Conservation (phyloP, 2,329 filamentous ascomycete species). For the Zalaria obscura region DNA sequence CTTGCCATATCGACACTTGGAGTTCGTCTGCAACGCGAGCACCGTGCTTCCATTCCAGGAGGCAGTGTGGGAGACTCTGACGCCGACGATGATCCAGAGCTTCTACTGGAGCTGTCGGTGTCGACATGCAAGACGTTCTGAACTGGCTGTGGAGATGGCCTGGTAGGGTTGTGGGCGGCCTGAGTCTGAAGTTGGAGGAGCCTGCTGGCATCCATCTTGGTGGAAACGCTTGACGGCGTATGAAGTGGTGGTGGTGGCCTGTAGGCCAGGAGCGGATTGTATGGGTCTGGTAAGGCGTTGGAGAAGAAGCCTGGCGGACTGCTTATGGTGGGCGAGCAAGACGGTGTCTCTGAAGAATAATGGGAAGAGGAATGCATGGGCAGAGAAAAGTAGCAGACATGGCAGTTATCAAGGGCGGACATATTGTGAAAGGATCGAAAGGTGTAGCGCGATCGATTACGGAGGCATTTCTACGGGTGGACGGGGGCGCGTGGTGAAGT, state of each 20-base stretch:
- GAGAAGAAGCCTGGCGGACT: slow-evolving; percentile 3
- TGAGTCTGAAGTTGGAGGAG: slow-evolving; percentile 19
- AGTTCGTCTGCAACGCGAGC: slow-evolving; percentile 21
- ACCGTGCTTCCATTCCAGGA: slow-evolving; percentile 13
- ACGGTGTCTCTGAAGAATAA: background rate
- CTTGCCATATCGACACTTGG: slow-evolving; percentile 17
- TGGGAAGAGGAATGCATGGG: background rate
- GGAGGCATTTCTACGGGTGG: too few species aligned
- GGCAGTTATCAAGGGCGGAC: background rate
- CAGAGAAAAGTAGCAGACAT: background rate
- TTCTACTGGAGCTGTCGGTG: slow-evolving; percentile 13
- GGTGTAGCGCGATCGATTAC: background rate
- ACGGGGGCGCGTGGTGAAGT: too few species aligned
- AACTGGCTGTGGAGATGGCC: slow-evolving; percentile 17
- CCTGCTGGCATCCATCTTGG: slow-evolving; percentile 10
- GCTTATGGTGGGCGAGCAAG: background rate
- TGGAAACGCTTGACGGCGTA: slow-evolving; percentile 1
- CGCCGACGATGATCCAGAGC: background rate
- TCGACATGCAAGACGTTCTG: slow-evolving; percentile 19
- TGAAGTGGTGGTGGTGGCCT: slow-evolving; percentile 4
- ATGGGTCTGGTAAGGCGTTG: slow-evolving; percentile 4
- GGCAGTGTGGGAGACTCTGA: background rate
- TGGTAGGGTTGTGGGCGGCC: slow-evolving; percentile 12
- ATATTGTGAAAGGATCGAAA: background rate
- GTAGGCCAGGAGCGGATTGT: slow-evolving; percentile 12